Percentiles rank a stretch among this genome's conserved stretches.
Conservation (phyloP, 2,329 filamentous ascomycete species). For the Chaetoscypha palmicola region DNA sequence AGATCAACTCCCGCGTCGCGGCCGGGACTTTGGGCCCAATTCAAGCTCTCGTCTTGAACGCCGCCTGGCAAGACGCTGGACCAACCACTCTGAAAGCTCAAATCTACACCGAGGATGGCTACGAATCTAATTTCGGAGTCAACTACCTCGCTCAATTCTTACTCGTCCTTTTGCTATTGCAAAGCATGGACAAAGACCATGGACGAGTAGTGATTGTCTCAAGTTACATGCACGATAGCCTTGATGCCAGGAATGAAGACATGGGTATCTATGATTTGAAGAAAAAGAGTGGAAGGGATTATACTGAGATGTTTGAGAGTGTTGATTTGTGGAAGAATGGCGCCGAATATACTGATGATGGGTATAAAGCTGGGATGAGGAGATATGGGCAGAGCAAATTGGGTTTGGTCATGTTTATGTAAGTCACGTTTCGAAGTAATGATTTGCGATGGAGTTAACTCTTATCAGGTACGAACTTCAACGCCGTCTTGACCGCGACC, state of each 20-base stretch:
- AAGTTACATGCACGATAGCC: constrained; percentile 30
- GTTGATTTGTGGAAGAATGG: constrained; percentile 5
- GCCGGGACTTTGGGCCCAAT: constrained; percentile 12
- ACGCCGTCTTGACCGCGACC: constrained; percentile 2
- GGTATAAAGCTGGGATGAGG: constrained; percentile 8
- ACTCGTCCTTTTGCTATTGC: constrained; percentile 29
- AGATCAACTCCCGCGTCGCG: constrained; percentile 14
- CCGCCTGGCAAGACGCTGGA: constrained; percentile 16
- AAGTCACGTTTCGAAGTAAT: not conserved
- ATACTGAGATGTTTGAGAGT: constrained; percentile 1
- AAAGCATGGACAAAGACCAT: constrained; percentile 28
- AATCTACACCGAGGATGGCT: constrained; percentile 29
- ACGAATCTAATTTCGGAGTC: constrained; percentile 30
- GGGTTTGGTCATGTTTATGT: constrained; percentile 11
- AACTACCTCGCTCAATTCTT: constrained; percentile 32
- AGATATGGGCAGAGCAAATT: constrained; percentile 13
- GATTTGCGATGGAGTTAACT: not conserved
- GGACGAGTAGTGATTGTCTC: constrained; percentile 30
- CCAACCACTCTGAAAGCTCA: constrained; percentile 15
- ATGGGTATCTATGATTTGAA: constrained; percentile 13
- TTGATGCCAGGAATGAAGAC: constrained; percentile 12
- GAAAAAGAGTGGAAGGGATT: constrained; percentile 1
- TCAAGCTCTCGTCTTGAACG: constrained; percentile 15
- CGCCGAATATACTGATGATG: constrained; percentile 6
- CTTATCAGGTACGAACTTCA: constrained; percentile 10